These are phyloP conservation scores for Colletotrichum falcatum DNA, from an alignment of 2,329 filamentous ascomycete species.

Conservation along the genomic window DNA sequence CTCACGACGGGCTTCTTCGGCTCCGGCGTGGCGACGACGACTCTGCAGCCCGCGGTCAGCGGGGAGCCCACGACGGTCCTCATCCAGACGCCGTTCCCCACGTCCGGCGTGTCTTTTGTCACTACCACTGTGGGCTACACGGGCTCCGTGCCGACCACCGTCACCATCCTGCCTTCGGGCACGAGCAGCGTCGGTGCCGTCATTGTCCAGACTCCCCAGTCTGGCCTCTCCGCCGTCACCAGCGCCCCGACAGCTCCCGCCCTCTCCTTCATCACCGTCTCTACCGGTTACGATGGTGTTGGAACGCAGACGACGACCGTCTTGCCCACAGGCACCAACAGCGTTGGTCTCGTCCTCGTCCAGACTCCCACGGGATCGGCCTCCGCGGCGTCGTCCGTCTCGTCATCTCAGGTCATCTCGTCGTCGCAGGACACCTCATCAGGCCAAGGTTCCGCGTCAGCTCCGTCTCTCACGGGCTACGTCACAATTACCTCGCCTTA, in stretches of 20 bases:
- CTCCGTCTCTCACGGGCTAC: too few species aligned
- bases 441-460: too few species aligned
- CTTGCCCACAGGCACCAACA: conserved; percentile 2
- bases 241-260: background rate
- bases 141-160: conserved; percentile 5
- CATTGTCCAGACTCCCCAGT: conserved; percentile 28
- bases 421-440: too few species aligned
- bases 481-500: too few species aligned
- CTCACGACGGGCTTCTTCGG: conserved; percentile 21
- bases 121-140: conserved; percentile 29
- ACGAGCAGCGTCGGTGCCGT: conserved; percentile 25
- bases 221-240: background rate
- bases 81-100: conserved; percentile 23
- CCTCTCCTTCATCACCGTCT: conserved; percentile 28
- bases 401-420: too few species aligned
- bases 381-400: background rate
- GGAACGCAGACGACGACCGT: conserved; percentile 30
- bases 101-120: conserved; percentile 1
- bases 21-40: conserved; percentile 16
- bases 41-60: conserved; percentile 4
- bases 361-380: conserved; percentile 21
- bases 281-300: conserved; percentile 19
- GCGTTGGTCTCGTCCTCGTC: conserved; percentile 25
- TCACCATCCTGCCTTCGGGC: conserved; percentile 28
- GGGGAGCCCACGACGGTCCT: conserved; percentile 25